Evolutionary conservation across 352 stramenopile species (phyloP).

Genomic region (Phytophthora parvispora): DNA sequence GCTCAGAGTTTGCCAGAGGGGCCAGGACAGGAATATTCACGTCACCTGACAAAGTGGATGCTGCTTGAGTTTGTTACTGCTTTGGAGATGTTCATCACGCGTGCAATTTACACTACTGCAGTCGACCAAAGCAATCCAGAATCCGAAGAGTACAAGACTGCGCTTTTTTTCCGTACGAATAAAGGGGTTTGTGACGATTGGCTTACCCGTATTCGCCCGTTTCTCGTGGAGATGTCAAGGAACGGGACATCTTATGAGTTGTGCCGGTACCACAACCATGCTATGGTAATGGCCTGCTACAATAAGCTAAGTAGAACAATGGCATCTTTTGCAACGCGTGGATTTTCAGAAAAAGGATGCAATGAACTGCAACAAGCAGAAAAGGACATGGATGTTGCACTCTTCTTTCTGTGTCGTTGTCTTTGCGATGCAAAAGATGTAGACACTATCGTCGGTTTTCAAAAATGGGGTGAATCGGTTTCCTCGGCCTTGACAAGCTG

Average conservation of each 20-base stretch:
- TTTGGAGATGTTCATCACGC: constrained; percentile 58
- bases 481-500: constrained; percentile 35
- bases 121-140: constrained; percentile 41
- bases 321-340: constrained; percentile 20
- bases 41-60: constrained; percentile 42
- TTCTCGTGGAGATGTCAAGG: constrained; percentile 56
- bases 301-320: constrained; percentile 50
- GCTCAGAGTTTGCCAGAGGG: constrained; percentile 5
- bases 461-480: constrained; percentile 49
- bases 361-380: constrained; percentile 43
- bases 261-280: constrained; percentile 52
- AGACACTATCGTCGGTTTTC: constrained; percentile 61
- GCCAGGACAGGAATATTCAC: not conserved
- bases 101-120: constrained; percentile 27
- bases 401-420: constrained; percentile 55
- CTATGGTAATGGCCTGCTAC: constrained; percentile 45
- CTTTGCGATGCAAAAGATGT: constrained; percentile 63
- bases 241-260: constrained; percentile 36
- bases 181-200: constrained; percentile 78
- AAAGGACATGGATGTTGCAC: constrained; percentile 54
- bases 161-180: constrained; percentile 74
- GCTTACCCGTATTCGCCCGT: constrained; percentile 69
- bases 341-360: constrained; percentile 13
- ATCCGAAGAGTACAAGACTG: constrained; percentile 55
- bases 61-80: constrained; percentile 66